phyloP scores from a whole-genome alignment of 306 rosid genomes.

The Rosa rugosa region DNA sequence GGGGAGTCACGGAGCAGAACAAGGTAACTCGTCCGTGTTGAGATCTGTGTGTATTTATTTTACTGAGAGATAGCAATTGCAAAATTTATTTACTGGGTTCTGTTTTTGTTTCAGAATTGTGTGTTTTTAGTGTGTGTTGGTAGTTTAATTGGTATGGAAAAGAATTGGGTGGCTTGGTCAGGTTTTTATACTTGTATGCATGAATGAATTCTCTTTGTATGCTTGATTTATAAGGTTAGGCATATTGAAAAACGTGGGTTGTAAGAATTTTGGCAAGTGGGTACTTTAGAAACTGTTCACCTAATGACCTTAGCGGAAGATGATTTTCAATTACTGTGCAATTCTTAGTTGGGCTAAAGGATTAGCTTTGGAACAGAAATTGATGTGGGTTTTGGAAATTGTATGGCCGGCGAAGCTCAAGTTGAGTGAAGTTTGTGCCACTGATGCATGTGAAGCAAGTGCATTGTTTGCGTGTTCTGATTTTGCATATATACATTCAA shows the following conservation, averaged over 20 bases:
- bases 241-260: not conserved
- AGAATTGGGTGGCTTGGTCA: not conserved
- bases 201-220: not conserved
- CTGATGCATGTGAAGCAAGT: not conserved
- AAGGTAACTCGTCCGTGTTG: not conserved
- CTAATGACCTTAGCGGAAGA: not conserved
- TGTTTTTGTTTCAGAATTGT: not conserved
- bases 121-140: not conserved
- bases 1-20: slow-evolving; percentile 3
- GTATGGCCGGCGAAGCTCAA: not conserved
- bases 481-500: not conserved
- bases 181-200: not conserved
- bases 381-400: not conserved
- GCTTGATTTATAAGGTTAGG: not conserved
- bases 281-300: not conserved
- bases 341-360: not conserved
- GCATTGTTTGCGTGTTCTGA: not conserved
- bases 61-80: not conserved
- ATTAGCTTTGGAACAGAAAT: not conserved
- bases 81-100: not conserved
- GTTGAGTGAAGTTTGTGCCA: not conserved
- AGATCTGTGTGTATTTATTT: slow-evolving; percentile 6
- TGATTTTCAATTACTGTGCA: not conserved
- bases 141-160: not conserved
- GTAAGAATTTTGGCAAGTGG: not conserved